A percentile compares a stretch with the other conserved stretches of the same genome.
Evolutionary conservation across 2,329 filamentous ascomycete species (phyloP).

Genomic region (Arachnopeziza araneosa): DNA sequence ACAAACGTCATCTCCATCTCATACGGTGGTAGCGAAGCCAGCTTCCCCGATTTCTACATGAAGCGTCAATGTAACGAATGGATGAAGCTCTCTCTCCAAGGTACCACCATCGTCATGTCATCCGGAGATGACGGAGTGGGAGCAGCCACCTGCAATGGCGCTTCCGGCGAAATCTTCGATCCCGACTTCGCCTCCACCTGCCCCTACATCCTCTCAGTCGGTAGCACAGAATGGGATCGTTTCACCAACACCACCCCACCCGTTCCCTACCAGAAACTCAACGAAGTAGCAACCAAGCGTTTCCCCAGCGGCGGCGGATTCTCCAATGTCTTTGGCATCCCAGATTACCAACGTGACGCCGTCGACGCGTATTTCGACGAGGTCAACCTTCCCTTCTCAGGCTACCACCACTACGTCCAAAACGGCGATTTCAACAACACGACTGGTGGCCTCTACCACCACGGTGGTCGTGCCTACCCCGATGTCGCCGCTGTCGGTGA

Average conservation of each 20-base stretch:
- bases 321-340: constrained; percentile 36
- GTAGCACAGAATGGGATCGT: constrained; percentile 26
- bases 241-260: constrained; percentile 21
- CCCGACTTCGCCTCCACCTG: constrained; percentile 43
- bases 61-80: constrained; percentile 45
- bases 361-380: constrained; percentile 35
- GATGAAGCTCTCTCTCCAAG: constrained; percentile 45
- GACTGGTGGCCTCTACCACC: constrained; percentile 34
- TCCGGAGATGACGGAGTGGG: constrained; percentile 43
- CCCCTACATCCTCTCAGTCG: constrained; percentile 44
- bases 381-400: constrained; percentile 29
- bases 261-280: constrained; percentile 15
- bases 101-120: constrained; percentile 40
- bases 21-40: constrained; percentile 46
- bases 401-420: constrained; percentile 30
- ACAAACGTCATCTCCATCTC: constrained; percentile 52
- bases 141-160: constrained; percentile 33
- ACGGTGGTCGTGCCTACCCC: constrained; percentile 38
- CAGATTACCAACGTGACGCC: constrained; percentile 36
- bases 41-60: constrained; percentile 47
- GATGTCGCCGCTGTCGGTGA: constrained; percentile 37
- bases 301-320: constrained; percentile 37
- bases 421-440: constrained; percentile 23
- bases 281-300: constrained; percentile 25
- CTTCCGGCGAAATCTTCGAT: constrained; percentile 39